Percentiles rank a stretch among this genome's conserved stretches.
Evolutionary conservation across 345 rosid genomes (phyloP).

Genomic region (Gossypium herbaceum): DNA sequence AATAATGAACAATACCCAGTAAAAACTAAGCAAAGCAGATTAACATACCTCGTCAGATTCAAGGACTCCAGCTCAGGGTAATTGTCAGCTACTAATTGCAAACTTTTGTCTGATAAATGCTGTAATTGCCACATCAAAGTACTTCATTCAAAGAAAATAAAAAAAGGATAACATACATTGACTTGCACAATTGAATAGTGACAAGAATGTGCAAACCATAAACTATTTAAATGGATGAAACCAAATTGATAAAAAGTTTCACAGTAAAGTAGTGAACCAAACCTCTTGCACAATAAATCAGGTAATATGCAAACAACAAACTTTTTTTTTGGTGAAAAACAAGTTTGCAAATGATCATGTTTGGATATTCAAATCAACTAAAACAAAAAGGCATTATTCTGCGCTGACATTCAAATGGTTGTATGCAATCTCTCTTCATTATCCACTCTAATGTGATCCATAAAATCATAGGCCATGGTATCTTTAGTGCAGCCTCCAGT

Average conservation of each 20-base stretch:
- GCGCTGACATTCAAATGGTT: neutral
- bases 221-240: neutral
- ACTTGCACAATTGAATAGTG: neutral
- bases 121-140: slow-evolving; percentile 31
- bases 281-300: neutral
- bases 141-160: slow-evolving; percentile 11
- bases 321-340: neutral
- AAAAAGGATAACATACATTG: slow-evolving; percentile 2
- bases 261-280: neutral
- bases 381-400: neutral
- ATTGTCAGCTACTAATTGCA: slow-evolving; percentile 66
- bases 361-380: neutral
- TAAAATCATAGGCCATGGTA: neutral
- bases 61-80: slow-evolving; percentile 60
- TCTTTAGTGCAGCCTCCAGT: neutral
- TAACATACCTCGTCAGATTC: slow-evolving; percentile 73
- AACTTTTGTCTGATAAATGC: slow-evolving; percentile 66
- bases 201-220: neutral
- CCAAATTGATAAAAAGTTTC: neutral
- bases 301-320: neutral
- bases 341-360: neutral
- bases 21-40: slow-evolving; percentile 5
- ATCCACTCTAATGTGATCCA: neutral
- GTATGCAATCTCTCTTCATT: neutral
- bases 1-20: neutral